Percentiles rank a stretch among this genome's conserved stretches.
These are phyloP conservation scores for Chalaropsis thielavioides DNA, from an alignment of 2,329 filamentous ascomycete genomes.

Conservation along the genomic window DNA sequence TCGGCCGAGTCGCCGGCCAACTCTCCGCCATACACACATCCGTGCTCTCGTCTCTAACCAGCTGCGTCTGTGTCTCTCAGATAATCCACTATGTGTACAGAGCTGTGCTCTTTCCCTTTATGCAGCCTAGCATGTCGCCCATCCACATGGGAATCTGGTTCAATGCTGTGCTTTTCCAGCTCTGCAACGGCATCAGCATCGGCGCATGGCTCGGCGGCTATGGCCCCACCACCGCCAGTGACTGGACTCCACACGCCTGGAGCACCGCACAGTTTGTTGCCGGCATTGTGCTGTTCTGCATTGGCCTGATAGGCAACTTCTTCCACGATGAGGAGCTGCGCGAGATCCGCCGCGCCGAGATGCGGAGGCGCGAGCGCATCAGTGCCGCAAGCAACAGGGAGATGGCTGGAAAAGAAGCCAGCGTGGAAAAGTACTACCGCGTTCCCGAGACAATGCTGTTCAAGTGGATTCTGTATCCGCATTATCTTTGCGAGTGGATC, in stretches of 20 bases:
- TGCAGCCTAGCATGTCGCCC: slow-evolving; percentile 86
- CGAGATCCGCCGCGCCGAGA: slow-evolving; percentile 63
- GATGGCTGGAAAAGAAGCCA: slow-evolving; percentile 20
- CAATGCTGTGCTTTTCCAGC: slow-evolving; percentile 56
- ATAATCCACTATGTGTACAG: slow-evolving; percentile 84
- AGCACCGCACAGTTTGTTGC: slow-evolving; percentile 35
- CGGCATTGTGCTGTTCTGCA: slow-evolving; percentile 61
- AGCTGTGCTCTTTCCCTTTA: slow-evolving; percentile 64
- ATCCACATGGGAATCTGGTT: slow-evolving; percentile 57
- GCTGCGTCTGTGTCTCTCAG: slow-evolving; percentile 24
- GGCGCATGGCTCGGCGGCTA: slow-evolving; percentile 74
- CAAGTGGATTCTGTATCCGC: slow-evolving; percentile 68
- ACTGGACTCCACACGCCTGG: slow-evolving; percentile 30
- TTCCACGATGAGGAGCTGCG: slow-evolving; percentile 82
- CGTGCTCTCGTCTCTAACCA: background rate
- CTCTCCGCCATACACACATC: background rate
- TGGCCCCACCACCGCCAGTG: slow-evolving; percentile 46
- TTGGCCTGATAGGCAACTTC: slow-evolving; percentile 67
- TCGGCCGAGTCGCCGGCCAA: background rate
- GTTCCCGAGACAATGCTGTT: slow-evolving; percentile 77
- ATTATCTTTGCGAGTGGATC: slow-evolving; percentile 93
- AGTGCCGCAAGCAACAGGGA: slow-evolving; percentile 24
- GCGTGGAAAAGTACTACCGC: slow-evolving; percentile 70
- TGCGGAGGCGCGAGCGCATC: slow-evolving; percentile 33
- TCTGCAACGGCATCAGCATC: slow-evolving; percentile 63